phyloP scores from a whole-genome alignment of 2,329 filamentous ascomycete genomes.

The Thermochaetoides dissita region DNA sequence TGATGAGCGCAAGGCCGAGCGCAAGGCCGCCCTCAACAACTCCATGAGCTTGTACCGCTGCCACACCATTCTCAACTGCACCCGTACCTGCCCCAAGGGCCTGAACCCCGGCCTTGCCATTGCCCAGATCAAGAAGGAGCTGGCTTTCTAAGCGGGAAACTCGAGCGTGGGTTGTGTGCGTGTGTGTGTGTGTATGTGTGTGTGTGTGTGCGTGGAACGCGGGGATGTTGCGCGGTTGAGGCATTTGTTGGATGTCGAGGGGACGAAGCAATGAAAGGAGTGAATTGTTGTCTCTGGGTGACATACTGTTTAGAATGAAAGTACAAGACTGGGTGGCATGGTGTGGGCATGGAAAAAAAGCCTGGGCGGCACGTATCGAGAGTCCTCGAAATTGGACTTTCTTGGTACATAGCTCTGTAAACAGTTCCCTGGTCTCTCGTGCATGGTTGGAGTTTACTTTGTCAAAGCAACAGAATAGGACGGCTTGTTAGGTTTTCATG shows the following conservation, averaged over 20 bases:
- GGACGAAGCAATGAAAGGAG: too few relatives aligned
- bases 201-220: too few relatives aligned
- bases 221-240: too few relatives aligned
- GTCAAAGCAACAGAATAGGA: constrained; percentile 14
- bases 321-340: not conserved
- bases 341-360: constrained; percentile 3
- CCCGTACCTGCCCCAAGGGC: constrained; percentile 93
- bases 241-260: too few relatives aligned
- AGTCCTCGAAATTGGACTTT: constrained; percentile 4
- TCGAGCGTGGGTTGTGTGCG: too few relatives aligned
- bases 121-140: constrained; percentile 96
- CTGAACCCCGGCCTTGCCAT: constrained; percentile 91
- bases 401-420: constrained; percentile 13
- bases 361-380: not conserved
- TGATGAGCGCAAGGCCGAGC: constrained; percentile 77
- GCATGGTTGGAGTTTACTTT: constrained; percentile 23
- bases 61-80: constrained; percentile 99
- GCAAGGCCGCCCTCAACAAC: constrained; percentile 88
- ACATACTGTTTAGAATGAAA: not conserved
- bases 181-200: too few relatives aligned
- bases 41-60: constrained; percentile 98
- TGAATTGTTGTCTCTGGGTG: too few relatives aligned
- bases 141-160: constrained; percentile 43
- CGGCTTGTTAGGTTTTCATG: constrained; percentile 2
- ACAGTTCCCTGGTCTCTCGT: constrained; percentile 17